Evolutionary conservation across 1,284 basidiomycete species (phyloP), one percentile per base, ranked within the genome.

Genomic region (Xerocomus nothofagi): DNA sequence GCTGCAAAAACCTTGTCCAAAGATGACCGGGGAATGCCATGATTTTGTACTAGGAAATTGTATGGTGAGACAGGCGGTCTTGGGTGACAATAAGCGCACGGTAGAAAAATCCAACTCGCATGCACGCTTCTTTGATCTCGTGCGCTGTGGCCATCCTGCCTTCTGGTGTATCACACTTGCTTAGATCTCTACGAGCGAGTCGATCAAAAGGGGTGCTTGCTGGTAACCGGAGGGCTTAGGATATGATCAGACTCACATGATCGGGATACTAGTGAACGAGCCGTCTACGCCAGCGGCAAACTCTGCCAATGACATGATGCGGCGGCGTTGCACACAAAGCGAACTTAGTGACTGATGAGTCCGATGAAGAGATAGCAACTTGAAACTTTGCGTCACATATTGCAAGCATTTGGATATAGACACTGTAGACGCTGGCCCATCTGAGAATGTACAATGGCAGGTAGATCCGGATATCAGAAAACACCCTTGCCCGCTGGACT

Each of bases 11-110:
- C 73, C 1, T 64, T 60, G 2, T 73, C 62, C 42, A 91, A 80
- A 20, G 75, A 66, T 1, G 72, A 57, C 39, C 83, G 74, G 3
- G 84, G 69, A 39, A 94, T 84, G 2, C 80, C 79, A 62, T 94
- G 91, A 60, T 91, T 89, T 64, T 78, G 83, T 41, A 93, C 89
- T 66, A 24, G 20, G 2, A 31, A 31, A 17, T n/a, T 10, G 14
- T 4, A 17, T 0, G 24, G 41, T 39, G 14, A 49, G 21, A 12
- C 3, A 6, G 6, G 14, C 8, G 6, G 6, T 23, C 14, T 14
- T 15, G 14, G 27, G 37, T 12, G 41, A 36, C 6, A n/a, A 43
- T 1, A 15, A 31, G 20, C 3, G 39, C 30, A 69, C 67, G 26
- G 41, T 68, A 70, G 44, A 66, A 70, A 23, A 70, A 68, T 9